A percentile compares a stretch with the other conserved stretches of the same genome.
Evolutionary conservation across 2,329 filamentous ascomycete genomes (phyloP).

Genomic region (Ciborinia camelliae): DNA sequence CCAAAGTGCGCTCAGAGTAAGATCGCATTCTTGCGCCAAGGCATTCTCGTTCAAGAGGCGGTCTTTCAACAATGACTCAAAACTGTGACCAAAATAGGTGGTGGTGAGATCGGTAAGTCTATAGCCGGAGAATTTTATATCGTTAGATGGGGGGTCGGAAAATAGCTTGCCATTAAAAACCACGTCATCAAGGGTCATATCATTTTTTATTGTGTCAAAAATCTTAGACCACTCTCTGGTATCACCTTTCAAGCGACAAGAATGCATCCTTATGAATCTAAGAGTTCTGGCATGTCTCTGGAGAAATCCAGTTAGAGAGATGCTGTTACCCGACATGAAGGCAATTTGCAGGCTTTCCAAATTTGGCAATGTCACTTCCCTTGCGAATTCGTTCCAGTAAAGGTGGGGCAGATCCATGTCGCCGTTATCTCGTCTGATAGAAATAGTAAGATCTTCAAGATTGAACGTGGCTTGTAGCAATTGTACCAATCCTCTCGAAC

Average conservation of each 20-base stretch:
- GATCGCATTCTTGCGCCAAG: background rate
- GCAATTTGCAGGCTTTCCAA: background rate
- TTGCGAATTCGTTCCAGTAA: background rate
- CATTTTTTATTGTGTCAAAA: background rate
- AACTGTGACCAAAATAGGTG: background rate
- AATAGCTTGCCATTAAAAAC: no score
- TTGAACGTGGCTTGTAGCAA: background rate
- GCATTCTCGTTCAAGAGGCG: background rate
- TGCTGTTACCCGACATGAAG: background rate
- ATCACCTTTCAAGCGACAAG: rapidly evolving
- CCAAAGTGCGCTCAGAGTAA: background rate
- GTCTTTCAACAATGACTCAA: background rate
- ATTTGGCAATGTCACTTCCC: background rate
- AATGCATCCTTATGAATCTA: rapidly evolving
- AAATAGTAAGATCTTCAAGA: background rate
- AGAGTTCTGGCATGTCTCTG: background rate
- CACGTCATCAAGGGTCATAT: background rate
- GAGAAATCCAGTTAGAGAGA: background rate
- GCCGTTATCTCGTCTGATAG: no score
- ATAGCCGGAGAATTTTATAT: no score
- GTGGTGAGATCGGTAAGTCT: no score
- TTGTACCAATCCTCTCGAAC: background rate
- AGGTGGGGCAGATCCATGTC: no score
- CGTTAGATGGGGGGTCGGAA: no score
- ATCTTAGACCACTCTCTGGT: background rate